Conservation (phyloP, 2,329 filamentous ascomycete genomes). For the Cladophialophora exuberans region DNA sequence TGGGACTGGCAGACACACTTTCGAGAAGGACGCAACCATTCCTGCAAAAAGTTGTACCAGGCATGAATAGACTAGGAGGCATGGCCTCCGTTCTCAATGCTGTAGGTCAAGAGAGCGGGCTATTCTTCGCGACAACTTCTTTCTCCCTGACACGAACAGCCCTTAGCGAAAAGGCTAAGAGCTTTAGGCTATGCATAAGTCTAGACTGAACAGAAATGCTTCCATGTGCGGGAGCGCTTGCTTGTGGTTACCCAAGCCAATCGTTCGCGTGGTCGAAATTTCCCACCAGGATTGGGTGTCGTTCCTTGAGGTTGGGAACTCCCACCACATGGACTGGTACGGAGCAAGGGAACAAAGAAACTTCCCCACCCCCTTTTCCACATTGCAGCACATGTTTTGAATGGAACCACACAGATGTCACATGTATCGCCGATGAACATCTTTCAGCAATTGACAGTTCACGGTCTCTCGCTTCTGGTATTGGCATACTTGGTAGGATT, state of each 20-base stretch:
- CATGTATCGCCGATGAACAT: slow-evolving; percentile 4
- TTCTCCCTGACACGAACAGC: not conserved
- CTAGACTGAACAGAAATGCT: too few relatives aligned
- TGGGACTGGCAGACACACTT: slow-evolving; percentile 2
- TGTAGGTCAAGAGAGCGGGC: not conserved
- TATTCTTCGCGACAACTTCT: not conserved
- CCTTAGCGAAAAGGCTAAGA: not conserved
- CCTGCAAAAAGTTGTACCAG: not conserved
- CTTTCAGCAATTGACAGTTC: not conserved
- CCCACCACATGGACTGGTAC: too few relatives aligned
- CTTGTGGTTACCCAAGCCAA: too few relatives aligned
- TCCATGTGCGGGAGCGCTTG: too few relatives aligned
- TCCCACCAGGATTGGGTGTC: too few relatives aligned
- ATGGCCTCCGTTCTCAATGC: not conserved
- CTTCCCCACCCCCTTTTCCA: slow-evolving; percentile 5
- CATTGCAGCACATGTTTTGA: not conserved
- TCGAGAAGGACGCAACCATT: not conserved
- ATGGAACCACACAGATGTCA: slow-evolving; percentile 8
- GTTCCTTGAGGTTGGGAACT: too few relatives aligned
- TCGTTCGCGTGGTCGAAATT: too few relatives aligned
- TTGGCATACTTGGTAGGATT: not conserved
- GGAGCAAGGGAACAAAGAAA: too few relatives aligned
- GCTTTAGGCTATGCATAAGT: not conserved
- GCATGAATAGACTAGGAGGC: not conserved
- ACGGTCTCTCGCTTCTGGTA: not conserved